These are phyloP conservation scores for Arthroderma uncinatum DNA, from an alignment of 2,329 filamentous ascomycete species.

Conservation along the genomic window DNA sequence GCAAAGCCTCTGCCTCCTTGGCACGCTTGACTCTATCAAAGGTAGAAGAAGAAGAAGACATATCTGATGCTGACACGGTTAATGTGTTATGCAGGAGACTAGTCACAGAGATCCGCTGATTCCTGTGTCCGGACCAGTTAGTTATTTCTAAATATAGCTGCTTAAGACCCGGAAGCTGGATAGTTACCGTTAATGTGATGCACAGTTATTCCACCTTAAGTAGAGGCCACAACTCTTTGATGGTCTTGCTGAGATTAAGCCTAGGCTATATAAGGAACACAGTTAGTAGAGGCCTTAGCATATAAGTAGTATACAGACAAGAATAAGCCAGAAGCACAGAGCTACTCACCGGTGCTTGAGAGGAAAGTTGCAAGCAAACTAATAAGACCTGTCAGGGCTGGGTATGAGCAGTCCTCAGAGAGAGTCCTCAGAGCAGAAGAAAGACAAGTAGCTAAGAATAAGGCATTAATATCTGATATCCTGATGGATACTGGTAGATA, in stretches of 20 bases:
- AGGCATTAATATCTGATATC: background rate
- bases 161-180: background rate
- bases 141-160: background rate
- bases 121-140: background rate
- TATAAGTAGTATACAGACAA: background rate
- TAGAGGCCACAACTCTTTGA: background rate
- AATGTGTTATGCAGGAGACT: background rate
- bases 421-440: background rate
- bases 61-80: background rate
- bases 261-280: background rate
- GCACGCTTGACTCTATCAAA: background rate
- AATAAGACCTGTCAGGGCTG: background rate
- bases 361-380: background rate
- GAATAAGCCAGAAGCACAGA: background rate
- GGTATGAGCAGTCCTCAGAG: background rate
- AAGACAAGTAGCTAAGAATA: background rate
- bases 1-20: slow-evolving; percentile 5
- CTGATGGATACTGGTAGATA: background rate
- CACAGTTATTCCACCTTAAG: background rate
- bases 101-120: background rate
- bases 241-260: background rate
- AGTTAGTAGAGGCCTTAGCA: background rate
- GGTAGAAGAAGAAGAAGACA: background rate
- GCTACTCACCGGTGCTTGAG: background rate
- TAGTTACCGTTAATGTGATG: background rate